phyloP scores from a whole-genome alignment of 192 early-diverging fungal species.

The Coemansia sp. region DNA sequence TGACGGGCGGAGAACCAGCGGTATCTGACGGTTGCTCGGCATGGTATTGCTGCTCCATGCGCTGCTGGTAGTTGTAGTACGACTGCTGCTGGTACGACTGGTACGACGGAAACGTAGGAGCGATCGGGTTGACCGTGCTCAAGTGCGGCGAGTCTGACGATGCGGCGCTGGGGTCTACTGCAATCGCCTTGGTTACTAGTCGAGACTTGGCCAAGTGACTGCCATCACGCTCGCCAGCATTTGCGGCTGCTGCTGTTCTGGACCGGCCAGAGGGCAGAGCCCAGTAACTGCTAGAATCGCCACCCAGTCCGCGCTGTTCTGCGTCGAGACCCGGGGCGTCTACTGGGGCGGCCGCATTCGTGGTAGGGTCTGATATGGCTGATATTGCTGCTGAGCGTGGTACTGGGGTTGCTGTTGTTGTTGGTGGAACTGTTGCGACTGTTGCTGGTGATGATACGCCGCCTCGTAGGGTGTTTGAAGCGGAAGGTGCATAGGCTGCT shows the following conservation, averaged over 20 bases:
- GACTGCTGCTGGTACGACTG: slow-evolving; percentile 11
- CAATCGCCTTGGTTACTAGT: neutral
- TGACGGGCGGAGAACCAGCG: slow-evolving; percentile 7
- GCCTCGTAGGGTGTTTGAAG: slow-evolving; percentile 32
- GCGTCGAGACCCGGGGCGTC: neutral
- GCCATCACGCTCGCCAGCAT: neutral
- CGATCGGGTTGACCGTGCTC: neutral
- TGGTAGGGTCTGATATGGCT: slow-evolving; percentile 44
- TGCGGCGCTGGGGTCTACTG: neutral
- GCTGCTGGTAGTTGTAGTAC: slow-evolving; percentile 18
- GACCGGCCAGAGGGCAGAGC: slow-evolving; percentile 4
- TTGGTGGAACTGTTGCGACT: slow-evolving; percentile 20
- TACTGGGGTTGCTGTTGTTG: slow-evolving; percentile 22
- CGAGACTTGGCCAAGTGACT: slow-evolving; percentile 7
- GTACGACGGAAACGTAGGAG: neutral
- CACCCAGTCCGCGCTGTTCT: neutral
- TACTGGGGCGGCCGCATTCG: slow-evolving; percentile 51
- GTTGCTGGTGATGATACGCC: slow-evolving; percentile 36
- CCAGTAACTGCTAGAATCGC: neutral
- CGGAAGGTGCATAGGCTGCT: slow-evolving; percentile 37
- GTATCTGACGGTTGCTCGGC: slow-evolving; percentile 4
- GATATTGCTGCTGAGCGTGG: slow-evolving; percentile 41
- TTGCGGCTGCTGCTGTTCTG: neutral
- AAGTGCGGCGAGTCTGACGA: slow-evolving; percentile 10
- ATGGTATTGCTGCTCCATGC: slow-evolving; percentile 6